Base-by-base conservation (phyloP, 768 basidiomycete species). In the Lentinus tigrinus region DNA sequence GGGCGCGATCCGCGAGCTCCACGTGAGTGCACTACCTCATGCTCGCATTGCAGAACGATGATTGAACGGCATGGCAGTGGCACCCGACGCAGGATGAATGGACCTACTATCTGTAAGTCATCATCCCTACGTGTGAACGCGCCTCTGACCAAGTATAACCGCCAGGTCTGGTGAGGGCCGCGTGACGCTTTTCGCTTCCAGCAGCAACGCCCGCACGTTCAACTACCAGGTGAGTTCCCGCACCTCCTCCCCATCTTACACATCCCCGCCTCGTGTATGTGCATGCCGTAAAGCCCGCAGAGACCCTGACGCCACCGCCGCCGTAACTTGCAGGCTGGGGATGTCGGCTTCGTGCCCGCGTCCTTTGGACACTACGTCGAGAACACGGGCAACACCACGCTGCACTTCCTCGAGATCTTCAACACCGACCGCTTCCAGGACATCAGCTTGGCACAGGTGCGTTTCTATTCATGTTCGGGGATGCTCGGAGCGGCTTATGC, bases 401-500 rank as follows among this genome's bases (percentile, higher is more conserved):
- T 88, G 38, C 74, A 70, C 58, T 83, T 81, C 65, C 74, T 89
- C 6, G 85, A 88, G 66, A 79, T 88, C n/a, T 83, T 87, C 67
- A 61, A 60, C 50, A 60, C 64, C n/a, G 81, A 76, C 58, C 60
- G 73, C 52, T 81, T 78, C 66, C 78, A 85, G 67, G 85, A 87
- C 62, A 73, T 85, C 55, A 82, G 82, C 39, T 70, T 85, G 23
- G 79, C 72, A 52, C 69, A 70, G 63, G 66, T 65, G 39, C 24
- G 64, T 56, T 36, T 4, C 28, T 21, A 14, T 14, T 37, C n/a
- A 4, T 37, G 11, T n/a, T n/a, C n/a, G n/a, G n/a, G n/a, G n/a
- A n/a, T n/a, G n/a, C n/a, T n/a, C n/a, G n/a, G n/a, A n/a, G n/a
- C n/a, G n/a, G n/a, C n/a, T n/a, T n/a, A n/a, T n/a, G n/a, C n/a